These are phyloP conservation scores for Fusarium albidum DNA, from an alignment of 2,329 filamentous ascomycete genomes.

Conservation along the genomic window DNA sequence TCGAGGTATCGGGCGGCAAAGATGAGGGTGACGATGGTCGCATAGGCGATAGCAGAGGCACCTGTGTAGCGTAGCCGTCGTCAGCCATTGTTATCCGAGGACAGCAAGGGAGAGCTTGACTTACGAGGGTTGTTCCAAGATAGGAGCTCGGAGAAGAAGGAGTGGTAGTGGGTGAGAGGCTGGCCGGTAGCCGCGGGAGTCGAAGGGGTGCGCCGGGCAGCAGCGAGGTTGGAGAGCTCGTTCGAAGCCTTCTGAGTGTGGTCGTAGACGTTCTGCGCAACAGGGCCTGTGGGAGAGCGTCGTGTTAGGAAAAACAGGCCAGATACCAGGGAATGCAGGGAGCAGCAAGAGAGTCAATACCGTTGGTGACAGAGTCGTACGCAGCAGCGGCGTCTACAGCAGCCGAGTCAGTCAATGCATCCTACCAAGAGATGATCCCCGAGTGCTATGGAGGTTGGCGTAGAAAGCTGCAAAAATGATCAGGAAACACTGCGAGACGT, in stretches of 20 bases:
- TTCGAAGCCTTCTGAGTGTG: conserved; percentile 62
- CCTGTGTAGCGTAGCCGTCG: conserved; percentile 48
- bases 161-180: conserved; percentile 74
- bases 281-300: conserved; percentile 55
- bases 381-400: conserved; percentile 57
- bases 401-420: conserved; percentile 42
- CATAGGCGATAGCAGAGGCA: conserved; percentile 71
- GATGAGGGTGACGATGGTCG: conserved; percentile 64
- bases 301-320: conserved; percentile 22
- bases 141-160: conserved; percentile 73
- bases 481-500: conserved; percentile 21
- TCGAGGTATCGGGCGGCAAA: conserved; percentile 72
- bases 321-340: conserved; percentile 1
- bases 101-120: conserved; percentile 39
- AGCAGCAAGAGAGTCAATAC: conserved; percentile 43
- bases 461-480: conserved; percentile 3
- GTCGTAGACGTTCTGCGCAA: conserved; percentile 66
- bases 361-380: conserved; percentile 57
- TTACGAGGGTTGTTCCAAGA: conserved; percentile 75
- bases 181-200: conserved; percentile 66
- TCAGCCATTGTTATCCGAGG: conserved; percentile 23
- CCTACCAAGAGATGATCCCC: background rate
- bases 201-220: conserved; percentile 62
- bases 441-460: background rate
- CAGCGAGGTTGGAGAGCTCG: conserved; percentile 67